Evolutionary conservation across 139 green algal species (phyloP).

Genomic region (Chlamydomonas incerta): DNA sequence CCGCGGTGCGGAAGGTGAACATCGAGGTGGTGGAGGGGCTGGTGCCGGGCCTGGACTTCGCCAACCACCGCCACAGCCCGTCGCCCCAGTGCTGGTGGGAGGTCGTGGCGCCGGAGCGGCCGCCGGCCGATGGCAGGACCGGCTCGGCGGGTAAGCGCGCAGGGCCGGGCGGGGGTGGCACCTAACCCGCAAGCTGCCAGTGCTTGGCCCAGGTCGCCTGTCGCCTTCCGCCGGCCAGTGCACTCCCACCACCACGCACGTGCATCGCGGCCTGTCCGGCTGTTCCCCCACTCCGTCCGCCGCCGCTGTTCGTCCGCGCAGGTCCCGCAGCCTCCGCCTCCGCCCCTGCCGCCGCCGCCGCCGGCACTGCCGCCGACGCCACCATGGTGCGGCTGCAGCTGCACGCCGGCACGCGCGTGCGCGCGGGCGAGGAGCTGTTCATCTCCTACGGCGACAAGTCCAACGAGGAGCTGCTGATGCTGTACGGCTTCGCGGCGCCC

Average conservation of each 20-base stretch:
- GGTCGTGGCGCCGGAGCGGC: conserved; percentile 25
- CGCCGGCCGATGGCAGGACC: neutral
- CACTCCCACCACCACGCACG: too few relatives aligned
- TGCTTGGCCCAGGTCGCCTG: too few relatives aligned
- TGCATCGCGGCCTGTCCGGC: too few relatives aligned
- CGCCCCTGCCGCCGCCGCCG: neutral
- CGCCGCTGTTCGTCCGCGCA: too few relatives aligned
- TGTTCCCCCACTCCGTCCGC: too few relatives aligned
- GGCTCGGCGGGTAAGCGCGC: neutral
- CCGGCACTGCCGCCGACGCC: neutral
- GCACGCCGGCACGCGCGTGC: conserved; percentile 13
- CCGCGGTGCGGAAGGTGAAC: neutral
- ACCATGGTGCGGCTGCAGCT: conserved; percentile 51
- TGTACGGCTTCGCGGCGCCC: conserved; percentile 81
- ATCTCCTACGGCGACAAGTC: conserved; percentile 71
- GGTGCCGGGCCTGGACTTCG: conserved; percentile 90
- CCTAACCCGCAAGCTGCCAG: too few relatives aligned
- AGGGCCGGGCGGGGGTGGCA: too few relatives aligned
- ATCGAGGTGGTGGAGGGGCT: conserved; percentile 79
- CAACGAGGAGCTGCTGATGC: conserved; percentile 90
- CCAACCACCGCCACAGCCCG: conserved; percentile 73
- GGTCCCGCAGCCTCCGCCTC: neutral
- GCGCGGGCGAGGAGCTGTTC: conserved; percentile 69
- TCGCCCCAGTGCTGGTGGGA: conserved; percentile 70
- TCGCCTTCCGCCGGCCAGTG: too few relatives aligned